Conservation (phyloP, 2,329 filamentous ascomycete genomes). For the Albifimbria verrucaria region DNA sequence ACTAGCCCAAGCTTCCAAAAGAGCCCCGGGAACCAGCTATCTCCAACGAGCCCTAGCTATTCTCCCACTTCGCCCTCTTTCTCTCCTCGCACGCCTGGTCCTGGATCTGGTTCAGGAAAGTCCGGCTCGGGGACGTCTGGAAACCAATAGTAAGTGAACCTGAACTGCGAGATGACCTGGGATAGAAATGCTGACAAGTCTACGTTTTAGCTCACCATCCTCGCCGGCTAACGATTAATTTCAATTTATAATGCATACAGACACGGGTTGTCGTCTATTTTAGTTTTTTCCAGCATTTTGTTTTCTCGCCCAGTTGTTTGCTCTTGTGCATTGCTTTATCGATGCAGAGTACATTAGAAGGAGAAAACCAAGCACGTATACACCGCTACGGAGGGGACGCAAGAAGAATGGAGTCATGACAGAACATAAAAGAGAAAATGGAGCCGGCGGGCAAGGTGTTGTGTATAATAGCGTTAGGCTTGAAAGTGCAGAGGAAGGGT, state of each 20-base stretch:
- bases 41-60: constrained; percentile 68
- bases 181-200: constrained; percentile 20
- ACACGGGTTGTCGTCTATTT: constrained; percentile 27
- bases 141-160: constrained; percentile 38
- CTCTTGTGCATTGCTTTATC: constrained; percentile 1
- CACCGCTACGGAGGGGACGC: background rate
- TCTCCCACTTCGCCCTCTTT: constrained; percentile 58
- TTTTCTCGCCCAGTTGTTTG: constrained; percentile 3
- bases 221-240: constrained; percentile 37
- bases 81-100: constrained; percentile 43
- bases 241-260: constrained; percentile 30
- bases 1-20: constrained; percentile 60
- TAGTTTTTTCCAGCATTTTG: constrained; percentile 18
- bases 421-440: background rate
- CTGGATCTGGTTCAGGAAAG: constrained; percentile 9
- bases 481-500: background rate
- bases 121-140: constrained; percentile 29
- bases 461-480: background rate
- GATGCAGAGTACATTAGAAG: background rate
- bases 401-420: background rate
- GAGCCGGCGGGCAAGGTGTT: background rate
- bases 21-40: constrained; percentile 51
- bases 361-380: background rate
- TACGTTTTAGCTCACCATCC: constrained; percentile 38
- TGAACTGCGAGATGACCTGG: background rate